Base-by-base conservation (phyloP, 306 rosid species). In the Potentilla sterilis region DNA sequence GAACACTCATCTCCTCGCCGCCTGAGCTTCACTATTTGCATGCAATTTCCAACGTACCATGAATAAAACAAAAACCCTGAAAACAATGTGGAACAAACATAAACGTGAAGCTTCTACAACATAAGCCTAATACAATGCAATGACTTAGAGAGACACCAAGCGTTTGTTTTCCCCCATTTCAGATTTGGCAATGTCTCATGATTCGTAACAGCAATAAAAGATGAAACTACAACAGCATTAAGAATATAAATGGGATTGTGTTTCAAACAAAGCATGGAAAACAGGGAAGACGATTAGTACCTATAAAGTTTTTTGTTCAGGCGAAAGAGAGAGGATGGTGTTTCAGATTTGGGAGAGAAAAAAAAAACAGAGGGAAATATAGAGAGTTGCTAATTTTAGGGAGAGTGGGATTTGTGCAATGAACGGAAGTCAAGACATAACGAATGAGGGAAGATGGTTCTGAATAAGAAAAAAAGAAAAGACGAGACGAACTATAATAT, bases 161-260 rank as follows among this genome's bases (percentile, higher is more conserved):
- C 69, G 73, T 82, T 77, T 61, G 64, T 67, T 40, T 69, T 63
- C 64, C 61, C 41, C 22, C 24, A 72, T 59, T 77, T 81, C 69
- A 73, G 69, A 55, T 70, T 64, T 4, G 21, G 41, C 48, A 64
- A 46, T 22, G 69, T 28, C 13, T 41, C 57, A 54, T 16, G 64
- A 65, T 75, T 82, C 64, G 82, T 85, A 89, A 89, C 89, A 75
- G 93, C 87, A 85, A 84, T 44, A 73, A 48, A 44, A 52, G 2
- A 51, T 15, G 42, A 34, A 42, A 82, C 54, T 7, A 67, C 82
- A 76, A 82, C 81, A 72, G 89, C 86, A 76, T 57, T 70, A 69
- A 37, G 40, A 76, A 77, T 73, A 47, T 69, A 78, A 74, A 75
- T 73, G 52, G 10, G 70, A 71, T 2, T 40, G 19, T 52, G 10